phyloP scores from a whole-genome alignment of 345 rosid genomes.

The Populus davidiana region DNA sequence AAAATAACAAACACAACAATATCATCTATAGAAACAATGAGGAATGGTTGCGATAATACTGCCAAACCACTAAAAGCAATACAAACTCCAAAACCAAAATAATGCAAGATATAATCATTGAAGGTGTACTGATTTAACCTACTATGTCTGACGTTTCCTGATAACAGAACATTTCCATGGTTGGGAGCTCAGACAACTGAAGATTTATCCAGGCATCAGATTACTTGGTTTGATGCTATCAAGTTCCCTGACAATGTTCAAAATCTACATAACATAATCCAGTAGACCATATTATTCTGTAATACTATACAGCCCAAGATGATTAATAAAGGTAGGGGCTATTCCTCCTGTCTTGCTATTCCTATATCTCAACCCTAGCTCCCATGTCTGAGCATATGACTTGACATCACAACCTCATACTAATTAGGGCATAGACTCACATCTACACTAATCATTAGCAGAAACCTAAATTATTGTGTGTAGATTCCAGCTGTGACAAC shows the following conservation, averaged over 20 bases:
- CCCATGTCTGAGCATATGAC: not conserved
- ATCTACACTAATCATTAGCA: not conserved
- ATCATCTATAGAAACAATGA: not conserved
- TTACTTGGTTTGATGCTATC: too few species aligned
- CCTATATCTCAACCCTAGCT: not conserved
- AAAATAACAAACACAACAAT: not conserved
- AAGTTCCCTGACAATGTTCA: not conserved
- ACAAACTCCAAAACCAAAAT: not conserved
- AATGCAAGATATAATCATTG: not conserved
- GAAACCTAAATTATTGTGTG: not conserved
- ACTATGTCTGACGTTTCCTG: not conserved
- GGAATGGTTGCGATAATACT: not conserved
- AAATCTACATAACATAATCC: not conserved
- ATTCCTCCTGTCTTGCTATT: not conserved
- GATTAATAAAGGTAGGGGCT: not conserved
- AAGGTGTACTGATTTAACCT: not conserved
- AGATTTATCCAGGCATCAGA: not conserved
- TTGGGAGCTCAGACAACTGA: not conserved
- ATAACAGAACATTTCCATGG: not conserved
- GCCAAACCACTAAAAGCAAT: slow-evolving; percentile 1
- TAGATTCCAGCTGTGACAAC: not conserved
- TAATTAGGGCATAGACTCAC: not conserved
- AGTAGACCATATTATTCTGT: not conserved
- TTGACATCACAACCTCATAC: not conserved
- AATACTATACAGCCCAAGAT: not conserved